phyloP scores from a whole-genome alignment of 345 rosid genomes.

The Melaleuca alternifolia region DNA sequence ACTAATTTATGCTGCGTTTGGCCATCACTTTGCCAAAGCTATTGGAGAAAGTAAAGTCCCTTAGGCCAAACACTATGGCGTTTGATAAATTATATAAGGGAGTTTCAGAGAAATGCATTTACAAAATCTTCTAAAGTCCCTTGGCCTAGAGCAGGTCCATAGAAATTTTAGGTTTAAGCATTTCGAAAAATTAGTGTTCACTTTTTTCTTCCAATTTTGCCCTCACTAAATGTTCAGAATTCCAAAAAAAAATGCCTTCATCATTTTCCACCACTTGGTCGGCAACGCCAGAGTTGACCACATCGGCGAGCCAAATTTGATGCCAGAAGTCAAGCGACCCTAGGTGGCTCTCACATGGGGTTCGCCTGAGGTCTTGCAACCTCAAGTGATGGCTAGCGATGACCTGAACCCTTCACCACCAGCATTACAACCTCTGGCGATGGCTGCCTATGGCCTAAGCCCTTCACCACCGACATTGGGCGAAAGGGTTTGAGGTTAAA shows the following conservation, averaged over 20 bases:
- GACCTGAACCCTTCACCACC: background rate
- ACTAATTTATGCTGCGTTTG: no score
- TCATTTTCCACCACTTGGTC: no score
- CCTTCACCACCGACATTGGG: background rate
- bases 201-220: background rate
- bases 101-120: background rate
- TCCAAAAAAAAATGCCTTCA: background rate
- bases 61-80: background rate
- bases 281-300: background rate
- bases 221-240: background rate
- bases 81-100: background rate
- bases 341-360: background rate
- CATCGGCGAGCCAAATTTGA: background rate
- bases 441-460: background rate
- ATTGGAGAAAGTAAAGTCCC: background rate
- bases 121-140: background rate
- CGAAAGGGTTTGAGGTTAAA: background rate
- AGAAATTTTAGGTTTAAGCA: background rate
- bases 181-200: accelerated
- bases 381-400: background rate
- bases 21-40: background rate
- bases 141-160: background rate
- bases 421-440: background rate
- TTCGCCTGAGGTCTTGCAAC: background rate
- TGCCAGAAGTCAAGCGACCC: no score